Evolutionary conservation across 2,329 filamentous ascomycete species (phyloP), one percentile per base, ranked within the genome.

Genomic region (Aspergillus novofumigatus): DNA sequence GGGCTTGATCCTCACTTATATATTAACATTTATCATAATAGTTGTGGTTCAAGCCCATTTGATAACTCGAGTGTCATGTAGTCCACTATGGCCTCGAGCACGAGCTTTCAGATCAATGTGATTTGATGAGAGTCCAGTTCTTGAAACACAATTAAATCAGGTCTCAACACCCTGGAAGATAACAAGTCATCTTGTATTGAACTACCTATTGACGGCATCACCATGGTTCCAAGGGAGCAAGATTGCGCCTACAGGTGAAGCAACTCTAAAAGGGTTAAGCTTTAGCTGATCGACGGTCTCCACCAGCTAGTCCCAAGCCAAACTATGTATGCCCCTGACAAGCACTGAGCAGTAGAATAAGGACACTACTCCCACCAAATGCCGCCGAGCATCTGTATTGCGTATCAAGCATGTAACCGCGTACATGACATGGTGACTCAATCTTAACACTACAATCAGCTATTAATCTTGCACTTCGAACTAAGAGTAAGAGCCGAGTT

Each of bases 381-480:
- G 14, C 17, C 5, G 5, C 32, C 17, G 32, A 6, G 32, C 32
- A 17, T 35, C 32, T 17, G 14, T 17, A 2, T 3, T 7, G 32
- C 5, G 14, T 38, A 14, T 38, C 32, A 38, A 38, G 5, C 14
- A 35, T 7, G 7, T 35, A 17, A 38, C 14, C 14, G 32, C 14
- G 14, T 38, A 17, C 14, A 3, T 38, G 32, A 3, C 32, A 6
- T 35, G 32, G 6, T 35, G 14, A 5, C 32, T 38, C 5, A 6
- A 6, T 38, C 14, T 17, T 17, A 38, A 17, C 5, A 38, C 14
- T 38, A 2, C 32, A 14, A 35, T 35, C 14, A 35, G 28, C 47
- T 49, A 49, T 9, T 11, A 51, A 54, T 42, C 32, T 42, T 49
- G 10, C 29, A 38, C 20, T 58, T 53, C 29, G 53, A 50, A 58